Base-by-base conservation (phyloP, 441 rosid genomes). In the Gossypium trilobum region DNA sequence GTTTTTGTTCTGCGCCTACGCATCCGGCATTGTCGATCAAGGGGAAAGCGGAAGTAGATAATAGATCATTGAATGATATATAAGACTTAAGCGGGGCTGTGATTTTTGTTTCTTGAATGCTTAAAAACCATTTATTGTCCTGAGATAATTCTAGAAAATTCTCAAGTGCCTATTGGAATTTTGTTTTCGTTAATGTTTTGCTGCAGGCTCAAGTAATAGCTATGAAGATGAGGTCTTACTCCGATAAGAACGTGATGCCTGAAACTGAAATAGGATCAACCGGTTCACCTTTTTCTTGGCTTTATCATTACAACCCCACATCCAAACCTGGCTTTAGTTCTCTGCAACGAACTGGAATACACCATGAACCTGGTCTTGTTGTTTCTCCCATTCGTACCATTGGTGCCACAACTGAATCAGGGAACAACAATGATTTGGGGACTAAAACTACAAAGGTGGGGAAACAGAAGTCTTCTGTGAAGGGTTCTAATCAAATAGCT, bases 151-250 rank as follows among this genome's bases (percentile, higher is more conserved):
- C 8, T 39, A 54, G 63, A 66, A 56, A 39, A 13, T 42, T 56
- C 51, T 71, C 66, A 23, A 6, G 23, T 48, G 22, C 25, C 11
- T 9, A 58, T 71, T 59, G 10, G 55, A 46, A 19, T 51, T 51
- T 62, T 61, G 31, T 13, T 36, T 60, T 73, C 63, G 61, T 57
- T 48, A 65, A 13, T 75, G 73, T 58, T 70, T 19, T 36, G 31
- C 13, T 60, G 62, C 67, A 50, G 68, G 51, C 33, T 10, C 74
- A 55, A 65, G 56, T 46, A 19, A 16, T 73, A 54, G 77, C 62
- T 54, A 33, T 67, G 55, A 70, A 74, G 81, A 88, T 85, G 86
- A 81, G 81, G 71, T 50, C 87, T 23, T 79, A 80, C 70, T 78
- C 77, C 10, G 71, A 83, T 72, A 78, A 71, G 70, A 81, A 73